Evolutionary conservation across 2,329 filamentous ascomycete species (phyloP).

Genomic region (Fusarium beomiforme): DNA sequence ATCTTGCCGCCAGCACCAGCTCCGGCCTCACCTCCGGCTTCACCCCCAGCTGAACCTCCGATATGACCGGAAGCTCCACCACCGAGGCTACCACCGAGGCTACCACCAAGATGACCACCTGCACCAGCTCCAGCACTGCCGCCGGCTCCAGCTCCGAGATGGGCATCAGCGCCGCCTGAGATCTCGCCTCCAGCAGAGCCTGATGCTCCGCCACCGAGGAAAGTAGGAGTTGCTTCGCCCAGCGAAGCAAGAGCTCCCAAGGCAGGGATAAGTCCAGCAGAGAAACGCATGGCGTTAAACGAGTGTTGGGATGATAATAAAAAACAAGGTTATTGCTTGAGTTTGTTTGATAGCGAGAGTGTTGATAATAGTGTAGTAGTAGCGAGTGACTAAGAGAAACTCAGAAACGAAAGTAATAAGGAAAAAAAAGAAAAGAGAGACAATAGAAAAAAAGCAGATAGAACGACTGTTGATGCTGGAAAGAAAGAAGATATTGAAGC

Average conservation of each 20-base stretch:
- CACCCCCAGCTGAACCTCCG: neutral
- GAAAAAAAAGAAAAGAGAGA: slow-evolving; percentile 9
- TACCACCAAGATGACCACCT: neutral
- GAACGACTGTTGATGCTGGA: slow-evolving; percentile 25
- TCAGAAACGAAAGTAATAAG: slow-evolving; percentile 17
- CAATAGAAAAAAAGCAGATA: slow-evolving; percentile 12
- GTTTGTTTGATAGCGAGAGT: slow-evolving; percentile 5
- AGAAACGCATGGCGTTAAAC: slow-evolving; percentile 33
- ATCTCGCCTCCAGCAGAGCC: slow-evolving; percentile 3
- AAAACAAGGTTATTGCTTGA: neutral
- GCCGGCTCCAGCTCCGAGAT: slow-evolving; percentile 11
- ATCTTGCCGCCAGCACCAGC: neutral
- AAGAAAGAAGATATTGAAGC: neutral
- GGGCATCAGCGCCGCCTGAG: neutral
- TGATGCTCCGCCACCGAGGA: slow-evolving; percentile 11
- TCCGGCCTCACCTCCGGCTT: neutral
- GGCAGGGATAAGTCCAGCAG: slow-evolving; percentile 21
- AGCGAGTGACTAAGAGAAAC: neutral
- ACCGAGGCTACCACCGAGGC: neutral
- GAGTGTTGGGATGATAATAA: slow-evolving; percentile 5
- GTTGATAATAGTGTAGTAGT: neutral
- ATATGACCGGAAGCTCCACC: neutral
- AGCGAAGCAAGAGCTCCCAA: slow-evolving; percentile 35
- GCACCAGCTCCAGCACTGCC: neutral
- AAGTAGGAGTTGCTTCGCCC: slow-evolving; percentile 32